These are phyloP conservation scores for Megacollybia marginata DNA, from an alignment of 768 basidiomycete species.

Conservation along the genomic window DNA sequence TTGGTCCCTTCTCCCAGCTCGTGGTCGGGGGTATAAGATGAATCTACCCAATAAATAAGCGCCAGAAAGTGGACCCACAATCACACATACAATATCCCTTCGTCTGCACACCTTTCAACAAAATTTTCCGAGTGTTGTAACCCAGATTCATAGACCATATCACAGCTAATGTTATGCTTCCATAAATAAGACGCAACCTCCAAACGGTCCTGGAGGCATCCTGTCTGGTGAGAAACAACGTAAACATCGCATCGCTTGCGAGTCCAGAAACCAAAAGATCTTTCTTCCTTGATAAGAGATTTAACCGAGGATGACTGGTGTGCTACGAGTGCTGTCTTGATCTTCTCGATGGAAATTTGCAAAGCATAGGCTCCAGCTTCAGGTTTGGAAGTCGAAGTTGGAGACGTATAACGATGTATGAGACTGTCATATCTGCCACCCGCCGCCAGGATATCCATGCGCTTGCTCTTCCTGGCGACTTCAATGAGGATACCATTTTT, in stretches of 20 bases:
- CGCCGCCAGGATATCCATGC: constrained; percentile 65
- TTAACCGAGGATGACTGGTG: constrained; percentile 67
- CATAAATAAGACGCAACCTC: constrained; percentile 73
- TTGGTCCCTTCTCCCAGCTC: constrained; percentile 49
- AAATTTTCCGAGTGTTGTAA: constrained; percentile 56
- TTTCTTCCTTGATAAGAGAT: constrained; percentile 66
- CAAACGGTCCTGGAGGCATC: constrained; percentile 69
- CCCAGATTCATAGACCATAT: constrained; percentile 80
- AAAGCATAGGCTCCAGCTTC: constrained; percentile 60
- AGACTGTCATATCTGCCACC: constrained; percentile 74
- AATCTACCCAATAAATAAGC: constrained; percentile 29
- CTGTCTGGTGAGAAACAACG: constrained; percentile 69
- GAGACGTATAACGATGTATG: constrained; percentile 51
- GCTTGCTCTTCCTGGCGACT: constrained; percentile 59
- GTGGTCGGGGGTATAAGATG: constrained; percentile 45
- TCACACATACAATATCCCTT: constrained; percentile 70
- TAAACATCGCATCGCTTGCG: constrained; percentile 88
- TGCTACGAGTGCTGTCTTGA: constrained; percentile 58
- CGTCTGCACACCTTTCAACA: constrained; percentile 61
- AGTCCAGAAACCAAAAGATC: constrained; percentile 85
- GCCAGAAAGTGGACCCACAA: background rate
- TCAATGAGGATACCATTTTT: constrained; percentile 72
- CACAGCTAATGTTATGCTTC: constrained; percentile 77
- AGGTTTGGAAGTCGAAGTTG: constrained; percentile 43
- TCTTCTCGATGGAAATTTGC: constrained; percentile 76